A percentile compares a stretch with the other conserved stretches of the same genome.
Evolutionary conservation across 192 early-diverging fungal genomes (phyloP).

Genomic region (Coemansia sp.): DNA sequence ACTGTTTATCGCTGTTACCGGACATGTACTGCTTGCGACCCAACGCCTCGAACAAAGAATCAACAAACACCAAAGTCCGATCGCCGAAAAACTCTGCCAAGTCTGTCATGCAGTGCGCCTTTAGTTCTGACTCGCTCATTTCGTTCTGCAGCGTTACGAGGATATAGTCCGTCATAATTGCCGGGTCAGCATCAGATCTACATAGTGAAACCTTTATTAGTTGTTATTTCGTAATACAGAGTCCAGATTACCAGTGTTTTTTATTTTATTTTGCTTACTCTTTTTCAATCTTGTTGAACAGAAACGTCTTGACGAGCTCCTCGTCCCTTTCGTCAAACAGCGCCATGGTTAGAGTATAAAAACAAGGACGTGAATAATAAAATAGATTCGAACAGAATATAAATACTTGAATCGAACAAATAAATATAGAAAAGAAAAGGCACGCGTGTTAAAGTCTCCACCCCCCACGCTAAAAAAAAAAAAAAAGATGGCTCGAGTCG

Average conservation of each 20-base stretch:
- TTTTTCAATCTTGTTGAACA: constrained; percentile 48
- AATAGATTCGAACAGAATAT: no score
- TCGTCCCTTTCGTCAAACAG: constrained; percentile 47
- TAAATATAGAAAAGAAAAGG: constrained; percentile 7
- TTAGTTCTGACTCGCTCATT: constrained; percentile 32
- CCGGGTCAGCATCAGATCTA: constrained; percentile 47
- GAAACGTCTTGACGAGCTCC: constrained; percentile 31
- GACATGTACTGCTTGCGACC: constrained; percentile 30
- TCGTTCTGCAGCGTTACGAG: constrained; percentile 50
- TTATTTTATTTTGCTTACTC: constrained; percentile 27
- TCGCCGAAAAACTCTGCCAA: constrained; percentile 49
- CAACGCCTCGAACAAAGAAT: constrained; percentile 36
- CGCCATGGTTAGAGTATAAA: constrained; percentile 17
- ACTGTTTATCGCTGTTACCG: not conserved
- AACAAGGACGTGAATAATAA: not conserved
- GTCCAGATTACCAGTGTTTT: constrained; percentile 2
- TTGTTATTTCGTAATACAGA: not conserved
- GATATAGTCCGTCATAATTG: constrained; percentile 52
- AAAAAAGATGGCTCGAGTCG: constrained; percentile 1
- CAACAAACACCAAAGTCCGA: constrained; percentile 31
- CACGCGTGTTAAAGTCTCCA: not conserved
- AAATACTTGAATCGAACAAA: not conserved
- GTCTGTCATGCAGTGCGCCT: constrained; percentile 42
- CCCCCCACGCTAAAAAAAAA: not conserved
- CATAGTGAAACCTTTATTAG: not conserved